Percentiles rank a stretch among this genome's conserved stretches.
phyloP scores from a whole-genome alignment of 169 alveolate species.

The Babesia sp. region DNA sequence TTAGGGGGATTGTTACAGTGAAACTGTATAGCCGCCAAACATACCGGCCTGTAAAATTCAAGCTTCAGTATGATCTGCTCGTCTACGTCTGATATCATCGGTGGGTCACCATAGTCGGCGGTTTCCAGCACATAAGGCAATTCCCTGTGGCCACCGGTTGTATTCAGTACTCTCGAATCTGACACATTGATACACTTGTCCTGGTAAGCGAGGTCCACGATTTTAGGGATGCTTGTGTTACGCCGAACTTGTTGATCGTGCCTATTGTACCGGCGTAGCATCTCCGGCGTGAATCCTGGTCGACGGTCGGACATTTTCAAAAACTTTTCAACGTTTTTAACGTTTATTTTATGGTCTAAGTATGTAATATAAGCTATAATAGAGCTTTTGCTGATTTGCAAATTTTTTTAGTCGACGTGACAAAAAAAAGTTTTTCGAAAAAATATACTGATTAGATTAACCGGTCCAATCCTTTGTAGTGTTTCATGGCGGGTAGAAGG shows the following conservation, averaged over 20 bases:
- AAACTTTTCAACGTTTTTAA: no score
- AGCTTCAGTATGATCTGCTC: constrained; percentile 61
- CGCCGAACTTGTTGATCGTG: neutral
- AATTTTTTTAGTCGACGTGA: no score
- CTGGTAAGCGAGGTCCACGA: constrained; percentile 27
- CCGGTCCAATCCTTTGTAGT: no score
- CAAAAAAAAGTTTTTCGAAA: no score
- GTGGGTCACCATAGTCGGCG: neutral
- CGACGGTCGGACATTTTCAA: no score
- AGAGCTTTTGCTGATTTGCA: no score
- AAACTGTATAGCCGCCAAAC: neutral
- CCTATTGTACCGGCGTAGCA: neutral
- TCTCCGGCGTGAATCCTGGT: no score
- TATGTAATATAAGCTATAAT: no score
- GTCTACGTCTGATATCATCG: constrained; percentile 60
- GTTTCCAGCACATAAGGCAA: constrained; percentile 16
- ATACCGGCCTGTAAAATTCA: constrained; percentile 48
- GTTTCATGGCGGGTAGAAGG: no score
- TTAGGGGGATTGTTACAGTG: constrained; percentile 22
- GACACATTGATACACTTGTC: constrained; percentile 43
- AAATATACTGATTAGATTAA: no score
- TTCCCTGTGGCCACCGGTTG: constrained; percentile 14
- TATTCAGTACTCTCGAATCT: constrained; percentile 35
- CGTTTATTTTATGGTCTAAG: no score
- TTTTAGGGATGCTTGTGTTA: neutral